phyloP scores from a whole-genome alignment of 2,329 filamentous ascomycete genomes.

The Trichoderma aggressivum region DNA sequence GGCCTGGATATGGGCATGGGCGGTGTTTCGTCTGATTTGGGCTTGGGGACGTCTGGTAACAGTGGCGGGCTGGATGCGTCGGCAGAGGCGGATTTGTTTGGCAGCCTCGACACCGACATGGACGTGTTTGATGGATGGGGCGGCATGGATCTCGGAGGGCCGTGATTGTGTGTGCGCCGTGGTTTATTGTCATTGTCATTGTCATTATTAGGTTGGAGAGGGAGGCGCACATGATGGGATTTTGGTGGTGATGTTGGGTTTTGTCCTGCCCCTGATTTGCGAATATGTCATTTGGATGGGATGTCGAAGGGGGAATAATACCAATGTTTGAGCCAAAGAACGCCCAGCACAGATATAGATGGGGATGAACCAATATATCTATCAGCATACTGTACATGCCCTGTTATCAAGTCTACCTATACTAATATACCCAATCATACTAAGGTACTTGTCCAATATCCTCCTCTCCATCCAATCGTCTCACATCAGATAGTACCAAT shows the following conservation, averaged over 20 bases:
- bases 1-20: constrained; percentile 47
- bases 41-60: constrained; percentile 35
- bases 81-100: constrained; percentile 40
- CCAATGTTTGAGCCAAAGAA: background rate
- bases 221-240: background rate
- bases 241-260: background rate
- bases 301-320: background rate
- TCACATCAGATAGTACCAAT: background rate
- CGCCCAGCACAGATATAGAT: background rate
- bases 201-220: background rate
- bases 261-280: background rate
- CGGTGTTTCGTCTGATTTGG: constrained; percentile 36
- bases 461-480: background rate
- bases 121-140: constrained; percentile 44
- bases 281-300: background rate
- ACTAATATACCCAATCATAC: no score
- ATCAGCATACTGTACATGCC: background rate
- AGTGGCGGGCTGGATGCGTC: constrained; percentile 32
- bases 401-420: background rate
- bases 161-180: background rate
- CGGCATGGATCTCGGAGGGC: constrained; percentile 4
- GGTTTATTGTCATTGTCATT: background rate
- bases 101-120: constrained; percentile 38
- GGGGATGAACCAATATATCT: background rate
- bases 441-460: background rate